Conservation (phyloP, 1,284 basidiomycete species). For the Ganoderma boninense region DNA sequence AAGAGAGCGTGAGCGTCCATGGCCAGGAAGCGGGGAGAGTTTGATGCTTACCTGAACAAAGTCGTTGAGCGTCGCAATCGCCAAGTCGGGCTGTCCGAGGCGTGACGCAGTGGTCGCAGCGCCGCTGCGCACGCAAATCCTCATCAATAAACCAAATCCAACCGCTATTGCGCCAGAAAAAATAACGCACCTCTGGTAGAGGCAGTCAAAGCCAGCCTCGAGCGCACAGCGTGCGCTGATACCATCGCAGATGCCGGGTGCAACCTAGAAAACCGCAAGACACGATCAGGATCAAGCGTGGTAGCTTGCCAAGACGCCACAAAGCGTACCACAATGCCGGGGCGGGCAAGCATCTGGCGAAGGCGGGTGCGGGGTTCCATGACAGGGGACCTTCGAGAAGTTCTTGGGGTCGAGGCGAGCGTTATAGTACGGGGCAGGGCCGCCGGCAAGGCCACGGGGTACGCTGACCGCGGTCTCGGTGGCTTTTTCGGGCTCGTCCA, state of each 20-base stretch:
- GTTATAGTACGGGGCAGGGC: constrained; percentile 55
- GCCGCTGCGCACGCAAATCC: constrained; percentile 49
- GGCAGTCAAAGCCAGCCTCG: constrained; percentile 78
- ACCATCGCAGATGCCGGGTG: constrained; percentile 84
- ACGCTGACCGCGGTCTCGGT: constrained; percentile 16
- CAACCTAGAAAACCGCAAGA: constrained; percentile 54
- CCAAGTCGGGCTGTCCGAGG: constrained; percentile 81
- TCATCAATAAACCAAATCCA: constrained; percentile 6
- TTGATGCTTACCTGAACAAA: constrained; percentile 62
- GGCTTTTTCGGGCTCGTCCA: constrained; percentile 25
- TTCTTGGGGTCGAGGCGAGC: constrained; percentile 72
- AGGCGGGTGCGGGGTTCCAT: constrained; percentile 71
- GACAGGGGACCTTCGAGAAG: constrained; percentile 75
- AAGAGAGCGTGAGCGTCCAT: neutral
- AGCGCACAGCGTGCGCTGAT: constrained; percentile 82
- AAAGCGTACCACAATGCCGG: constrained; percentile 74
- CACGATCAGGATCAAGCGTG: neutral
- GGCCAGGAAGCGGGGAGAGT: neutral
- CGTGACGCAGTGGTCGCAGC: constrained; percentile 82
- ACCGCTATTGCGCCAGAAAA: neutral
- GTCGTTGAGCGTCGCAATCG: constrained; percentile 83
- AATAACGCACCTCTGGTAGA: constrained; percentile 66
- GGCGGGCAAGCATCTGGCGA: constrained; percentile 78
- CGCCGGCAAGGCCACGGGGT: constrained; percentile 32
- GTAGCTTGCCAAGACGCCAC: constrained; percentile 35